phyloP scores from a whole-genome alignment of 2,329 filamentous ascomycete species.

The Epichloe aotearoae region DNA sequence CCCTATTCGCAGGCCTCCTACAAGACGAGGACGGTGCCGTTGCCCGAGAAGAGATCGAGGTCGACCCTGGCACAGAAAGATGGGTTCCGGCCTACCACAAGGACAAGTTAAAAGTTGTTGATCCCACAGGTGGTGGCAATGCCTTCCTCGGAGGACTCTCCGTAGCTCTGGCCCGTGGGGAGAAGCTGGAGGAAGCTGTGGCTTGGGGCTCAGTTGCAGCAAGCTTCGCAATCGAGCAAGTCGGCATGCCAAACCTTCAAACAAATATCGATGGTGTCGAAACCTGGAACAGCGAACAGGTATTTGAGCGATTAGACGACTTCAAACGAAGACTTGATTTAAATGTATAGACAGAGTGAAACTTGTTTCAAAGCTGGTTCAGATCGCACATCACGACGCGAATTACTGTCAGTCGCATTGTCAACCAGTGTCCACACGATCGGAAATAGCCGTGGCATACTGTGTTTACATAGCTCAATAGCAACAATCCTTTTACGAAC shows the following conservation, averaged over 20 bases:
- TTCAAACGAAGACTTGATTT: slow-evolving; percentile 21
- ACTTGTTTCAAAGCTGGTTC: neutral
- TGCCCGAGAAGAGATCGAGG: slow-evolving; percentile 43
- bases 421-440: neutral
- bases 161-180: slow-evolving; percentile 45
- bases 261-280: slow-evolving; percentile 32
- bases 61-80: slow-evolving; percentile 50
- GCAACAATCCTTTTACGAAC: neutral
- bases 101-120: slow-evolving; percentile 47
- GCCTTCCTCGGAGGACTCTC: slow-evolving; percentile 59
- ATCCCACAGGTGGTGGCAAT: slow-evolving; percentile 91
- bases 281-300: slow-evolving; percentile 47
- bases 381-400: neutral
- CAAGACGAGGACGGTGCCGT: slow-evolving; percentile 39
- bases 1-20: slow-evolving; percentile 45
- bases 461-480: neutral
- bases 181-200: slow-evolving; percentile 54
- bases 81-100: slow-evolving; percentile 73
- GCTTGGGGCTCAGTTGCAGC: slow-evolving; percentile 71
- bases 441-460: too few species aligned
- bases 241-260: slow-evolving; percentile 59
- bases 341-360: neutral
- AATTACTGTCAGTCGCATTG: neutral
- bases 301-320: slow-evolving; percentile 37
- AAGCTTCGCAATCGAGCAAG: slow-evolving; percentile 89